Conservation (phyloP, 2,329 filamentous ascomycete species). For the Dothistroma septosporum region DNA sequence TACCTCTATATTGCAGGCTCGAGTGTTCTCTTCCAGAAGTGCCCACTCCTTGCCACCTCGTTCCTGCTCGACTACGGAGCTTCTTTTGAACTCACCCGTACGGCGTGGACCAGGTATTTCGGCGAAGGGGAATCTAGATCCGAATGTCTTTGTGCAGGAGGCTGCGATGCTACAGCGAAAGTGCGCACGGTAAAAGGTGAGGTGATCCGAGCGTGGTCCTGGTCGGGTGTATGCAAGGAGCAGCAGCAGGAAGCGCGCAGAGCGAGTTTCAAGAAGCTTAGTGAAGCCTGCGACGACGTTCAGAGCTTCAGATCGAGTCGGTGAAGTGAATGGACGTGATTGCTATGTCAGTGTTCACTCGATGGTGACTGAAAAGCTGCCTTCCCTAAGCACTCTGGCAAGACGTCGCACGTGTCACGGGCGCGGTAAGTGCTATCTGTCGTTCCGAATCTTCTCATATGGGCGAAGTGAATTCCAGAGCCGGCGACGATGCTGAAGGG, state of each 20-base stretch:
- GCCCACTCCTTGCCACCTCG: background rate
- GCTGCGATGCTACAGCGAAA: background rate
- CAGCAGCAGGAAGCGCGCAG: background rate
- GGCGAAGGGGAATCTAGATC: background rate
- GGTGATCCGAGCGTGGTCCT: conserved; percentile 1
- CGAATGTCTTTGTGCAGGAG: background rate
- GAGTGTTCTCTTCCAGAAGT: background rate
- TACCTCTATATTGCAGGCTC: background rate
- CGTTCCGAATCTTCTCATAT: background rate
- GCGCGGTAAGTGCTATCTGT: background rate
- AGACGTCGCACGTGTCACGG: background rate
- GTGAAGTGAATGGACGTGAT: background rate
- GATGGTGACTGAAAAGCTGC: background rate
- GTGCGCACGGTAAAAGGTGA: background rate
- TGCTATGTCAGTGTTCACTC: background rate
- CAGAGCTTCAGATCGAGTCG: background rate
- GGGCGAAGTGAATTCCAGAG: background rate
- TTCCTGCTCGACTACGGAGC: conserved; percentile 3
- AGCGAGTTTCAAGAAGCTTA: background rate
- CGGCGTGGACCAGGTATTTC: background rate
- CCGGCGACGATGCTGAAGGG: background rate
- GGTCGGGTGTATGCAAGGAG: background rate
- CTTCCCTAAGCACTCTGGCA: background rate
- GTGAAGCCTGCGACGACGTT: background rate
- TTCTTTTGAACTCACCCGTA: background rate